These are phyloP conservation scores for Pythium graminicola DNA, from an alignment of 352 stramenopile species.

Conservation along the genomic window DNA sequence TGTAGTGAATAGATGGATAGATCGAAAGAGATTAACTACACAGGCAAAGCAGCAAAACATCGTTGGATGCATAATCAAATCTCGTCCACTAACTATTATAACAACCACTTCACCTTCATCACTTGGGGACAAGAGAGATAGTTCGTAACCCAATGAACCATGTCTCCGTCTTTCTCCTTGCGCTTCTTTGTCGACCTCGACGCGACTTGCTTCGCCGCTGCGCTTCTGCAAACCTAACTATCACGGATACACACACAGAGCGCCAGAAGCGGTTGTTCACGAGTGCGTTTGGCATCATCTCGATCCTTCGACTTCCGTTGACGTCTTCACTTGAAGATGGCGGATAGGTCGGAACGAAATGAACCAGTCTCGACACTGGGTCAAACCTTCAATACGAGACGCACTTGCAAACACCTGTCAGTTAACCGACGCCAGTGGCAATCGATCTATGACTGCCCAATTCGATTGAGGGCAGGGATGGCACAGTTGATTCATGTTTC, in stretches of 20 bases:
- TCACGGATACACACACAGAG: slow-evolving; percentile 9
- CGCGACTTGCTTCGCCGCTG: slow-evolving; percentile 21
- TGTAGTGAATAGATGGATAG: slow-evolving; percentile 4
- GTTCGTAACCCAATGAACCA: no score
- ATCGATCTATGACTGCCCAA: slow-evolving; percentile 7
- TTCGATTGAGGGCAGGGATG: slow-evolving; percentile 23
- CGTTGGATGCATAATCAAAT: slow-evolving; percentile 19
- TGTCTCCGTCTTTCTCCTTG: not conserved
- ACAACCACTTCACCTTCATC: slow-evolving; percentile 19
- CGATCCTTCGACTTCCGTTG: not conserved
- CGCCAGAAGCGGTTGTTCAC: not conserved
- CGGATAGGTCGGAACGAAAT: not conserved
- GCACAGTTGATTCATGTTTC: slow-evolving; percentile 16
- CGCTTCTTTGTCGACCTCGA: not conserved
- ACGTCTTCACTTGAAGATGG: no score
- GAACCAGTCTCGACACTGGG: no score
- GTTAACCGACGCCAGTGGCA: not conserved
- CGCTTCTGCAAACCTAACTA: slow-evolving; percentile 9
- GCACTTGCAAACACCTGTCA: not conserved
- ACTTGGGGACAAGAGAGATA: no score
- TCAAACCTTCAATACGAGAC: slow-evolving; percentile 2
- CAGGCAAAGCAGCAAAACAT: not conserved
- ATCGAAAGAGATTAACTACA: not conserved
- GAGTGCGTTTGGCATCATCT: not conserved
- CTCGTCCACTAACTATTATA: slow-evolving; percentile 26